Evolutionary conservation across 495 filamentous ascomycete genomes (phyloP), one percentile per base, ranked within the genome.

Genomic region (Hypoxylon intermedium): DNA sequence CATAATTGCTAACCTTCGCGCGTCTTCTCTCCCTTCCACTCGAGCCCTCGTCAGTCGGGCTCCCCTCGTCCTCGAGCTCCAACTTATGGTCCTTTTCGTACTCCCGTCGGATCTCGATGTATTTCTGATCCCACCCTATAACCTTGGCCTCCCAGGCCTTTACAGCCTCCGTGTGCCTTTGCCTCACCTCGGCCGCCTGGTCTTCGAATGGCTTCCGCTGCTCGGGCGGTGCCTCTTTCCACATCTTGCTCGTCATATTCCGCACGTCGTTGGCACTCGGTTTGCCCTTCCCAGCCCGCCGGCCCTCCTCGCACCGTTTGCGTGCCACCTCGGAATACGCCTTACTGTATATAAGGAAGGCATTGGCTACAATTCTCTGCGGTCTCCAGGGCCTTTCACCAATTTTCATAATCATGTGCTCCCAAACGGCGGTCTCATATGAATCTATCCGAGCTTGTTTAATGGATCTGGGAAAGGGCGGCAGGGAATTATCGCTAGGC

Each of bases 261-360:
- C 94, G 87, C 45, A 98, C 87, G 59, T 94, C 91, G 61, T 93
- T 93, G 1, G 87, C 86, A 34, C 84, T 81, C 1, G 87, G 79
- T 60, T 89, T 87, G 2, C 83, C 84, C 18, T 87, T 87, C 31
- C 84, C 79, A 16, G 82, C 74, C 37, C 85, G 82, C 4, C 85
- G 82, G 1, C 81, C 81, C 36, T 86, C 84, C 49, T 92, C 90
- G 62, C 90, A 91, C 58, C 84, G 78, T 24, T 76, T 77, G 62
- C 91, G 90, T 67, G 88, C 91, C 48, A 79, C 82, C 18, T 85
- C 81, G 87, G 89, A 96, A 63, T 87, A 83, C 48, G 89, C 89
- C 57, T 91, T 94, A 50, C 90, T 90, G 74, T 83, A 94, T 9
- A 91, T 77, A 13, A 90, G 79, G 75, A 89, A 92, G 2, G 88